A percentile compares a stretch with the other conserved stretches of the same genome.
phyloP scores from a whole-genome alignment of 352 stramenopile species.

The Phytophthora fragariaefolia region DNA sequence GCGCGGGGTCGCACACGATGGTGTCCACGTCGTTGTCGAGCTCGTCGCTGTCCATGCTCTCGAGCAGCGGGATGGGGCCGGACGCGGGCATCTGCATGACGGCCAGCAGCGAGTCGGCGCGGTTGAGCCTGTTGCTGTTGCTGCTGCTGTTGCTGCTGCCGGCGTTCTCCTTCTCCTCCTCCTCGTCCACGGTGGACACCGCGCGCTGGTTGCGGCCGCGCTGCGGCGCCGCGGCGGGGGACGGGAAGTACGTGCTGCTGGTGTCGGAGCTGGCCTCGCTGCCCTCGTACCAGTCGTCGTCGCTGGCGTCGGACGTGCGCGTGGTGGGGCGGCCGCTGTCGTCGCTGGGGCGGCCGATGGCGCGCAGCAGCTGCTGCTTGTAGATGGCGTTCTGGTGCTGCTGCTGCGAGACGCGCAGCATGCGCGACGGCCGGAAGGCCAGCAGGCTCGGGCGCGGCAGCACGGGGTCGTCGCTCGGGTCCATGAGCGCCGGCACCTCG shows the following conservation, averaged over 20 bases:
- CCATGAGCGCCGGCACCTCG: slow-evolving; percentile 50
- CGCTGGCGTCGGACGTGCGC: slow-evolving; percentile 29
- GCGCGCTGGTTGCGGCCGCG: slow-evolving; percentile 18
- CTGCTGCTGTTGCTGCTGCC: slow-evolving; percentile 15
- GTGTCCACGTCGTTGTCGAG: slow-evolving; percentile 67
- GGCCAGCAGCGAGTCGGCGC: slow-evolving; percentile 30
- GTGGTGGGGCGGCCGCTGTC: slow-evolving; percentile 3
- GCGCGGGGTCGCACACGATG: slow-evolving; percentile 65
- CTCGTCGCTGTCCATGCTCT: slow-evolving; percentile 47
- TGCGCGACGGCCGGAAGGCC: slow-evolving; percentile 55
- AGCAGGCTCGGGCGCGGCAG: slow-evolving; percentile 51
- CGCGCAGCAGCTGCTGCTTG: slow-evolving; percentile 48
- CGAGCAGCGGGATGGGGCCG: slow-evolving; percentile 51
- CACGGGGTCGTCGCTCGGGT: slow-evolving; percentile 31
- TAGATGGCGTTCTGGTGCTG: slow-evolving; percentile 52
- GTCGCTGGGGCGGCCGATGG: slow-evolving; percentile 30
- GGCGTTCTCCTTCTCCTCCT: slow-evolving; percentile 35
- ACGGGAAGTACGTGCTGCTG: slow-evolving; percentile 22
- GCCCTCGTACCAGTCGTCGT: slow-evolving; percentile 42
- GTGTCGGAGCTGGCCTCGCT: slow-evolving; percentile 41
- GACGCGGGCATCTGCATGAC: slow-evolving; percentile 51
- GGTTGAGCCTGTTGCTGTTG: slow-evolving; percentile 28
- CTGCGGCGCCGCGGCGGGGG: too few species aligned
- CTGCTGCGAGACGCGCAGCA: slow-evolving; percentile 55
- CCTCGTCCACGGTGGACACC: slow-evolving; percentile 31